These are phyloP conservation scores for Podospora pseudopauciseta DNA, from an alignment of 495 filamentous ascomycete genomes.

Conservation along the genomic window DNA sequence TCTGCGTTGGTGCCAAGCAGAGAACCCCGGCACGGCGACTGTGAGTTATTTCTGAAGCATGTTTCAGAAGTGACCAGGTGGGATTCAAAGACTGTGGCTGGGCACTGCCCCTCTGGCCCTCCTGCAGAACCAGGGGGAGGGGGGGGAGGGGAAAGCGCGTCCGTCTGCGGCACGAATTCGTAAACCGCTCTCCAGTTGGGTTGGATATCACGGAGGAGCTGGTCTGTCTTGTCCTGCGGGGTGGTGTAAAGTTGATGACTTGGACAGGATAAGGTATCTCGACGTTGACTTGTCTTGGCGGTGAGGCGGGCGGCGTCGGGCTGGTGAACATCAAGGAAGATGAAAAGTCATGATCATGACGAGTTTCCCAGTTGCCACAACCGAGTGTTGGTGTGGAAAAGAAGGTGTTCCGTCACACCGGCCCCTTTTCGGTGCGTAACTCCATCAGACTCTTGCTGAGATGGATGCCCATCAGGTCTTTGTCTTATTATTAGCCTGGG, in stretches of 20 bases:
- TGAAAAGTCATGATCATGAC: neutral
- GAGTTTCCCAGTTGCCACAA: conserved; percentile 7
- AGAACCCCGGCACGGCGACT: conserved; percentile 11
- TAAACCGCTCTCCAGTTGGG: neutral
- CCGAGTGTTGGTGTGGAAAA: neutral
- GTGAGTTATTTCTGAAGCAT: conserved; percentile 35
- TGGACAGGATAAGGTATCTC: too few species aligned
- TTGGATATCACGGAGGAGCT: neutral
- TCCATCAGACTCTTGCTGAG: neutral
- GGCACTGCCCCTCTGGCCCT: conserved; percentile 17
- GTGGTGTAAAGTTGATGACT: neutral
- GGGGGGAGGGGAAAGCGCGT: conserved; percentile 5
- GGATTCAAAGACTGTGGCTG: conserved; percentile 27
- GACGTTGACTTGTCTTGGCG: neutral
- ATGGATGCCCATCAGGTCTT: neutral
- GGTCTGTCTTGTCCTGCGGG: neutral
- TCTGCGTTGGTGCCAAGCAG: conserved; percentile 11
- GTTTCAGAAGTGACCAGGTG: conserved; percentile 32
- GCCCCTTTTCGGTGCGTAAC: conserved; percentile 3
- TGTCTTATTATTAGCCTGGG: neutral
- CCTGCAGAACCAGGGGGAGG: conserved; percentile 21
- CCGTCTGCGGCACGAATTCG: conserved; percentile 21
- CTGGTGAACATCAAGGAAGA: neutral
- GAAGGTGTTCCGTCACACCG: conserved; percentile 11
- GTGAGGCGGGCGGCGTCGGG: neutral